Evolutionary conservation across 2,329 filamentous ascomycete species (phyloP), one percentile per base, ranked within the genome.

Genomic region (Pseudocercospora macadamiae): DNA sequence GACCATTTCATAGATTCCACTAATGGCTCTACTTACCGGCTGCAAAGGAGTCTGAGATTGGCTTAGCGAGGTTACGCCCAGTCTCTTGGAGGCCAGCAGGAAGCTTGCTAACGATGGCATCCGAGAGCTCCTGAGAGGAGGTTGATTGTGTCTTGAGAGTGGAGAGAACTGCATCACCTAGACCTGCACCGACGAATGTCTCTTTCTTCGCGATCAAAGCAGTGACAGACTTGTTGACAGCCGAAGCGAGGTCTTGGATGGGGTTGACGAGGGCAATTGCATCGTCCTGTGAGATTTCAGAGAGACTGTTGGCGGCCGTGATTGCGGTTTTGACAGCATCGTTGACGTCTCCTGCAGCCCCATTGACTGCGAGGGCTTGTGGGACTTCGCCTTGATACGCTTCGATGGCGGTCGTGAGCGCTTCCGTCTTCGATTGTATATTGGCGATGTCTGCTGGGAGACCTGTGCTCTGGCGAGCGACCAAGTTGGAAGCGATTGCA

Each of bases 1-100:
- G n/a, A n/a, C n/a, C n/a, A n/a, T n/a, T n/a, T n/a, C n/a, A n/a
- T n/a, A n/a, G n/a, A n/a, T n/a, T n/a, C n/a, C n/a, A n/a, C n/a
- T n/a, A n/a, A n/a, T n/a, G n/a, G n/a, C n/a, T n/a, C n/a, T 19
- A 39, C 36, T 19, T 18, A 39, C 45, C 57, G 19, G 28, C 26
- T 16, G 51, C 57, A 14, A 59, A 39, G 6, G 57, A 39, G 16
- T 59, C 57, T 10, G 52, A 44, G n/a, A 54, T 51, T 28, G 57
- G 52, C 52, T 59, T 37, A 16, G 51, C 26, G n/a, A 54, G 39
- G 19, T 59, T 49, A 36, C 45, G 34, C 10, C 51, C 57, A 28
- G 57, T 49, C n/a, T 55, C 57, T 25, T 59, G 57, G 18, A 59
- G 51, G 14, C n/a, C 51, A 21, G 39, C 51, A 32, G 57, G 57